Conservation (phyloP, 768 basidiomycete species). For the Podaxis sp. region DNA sequence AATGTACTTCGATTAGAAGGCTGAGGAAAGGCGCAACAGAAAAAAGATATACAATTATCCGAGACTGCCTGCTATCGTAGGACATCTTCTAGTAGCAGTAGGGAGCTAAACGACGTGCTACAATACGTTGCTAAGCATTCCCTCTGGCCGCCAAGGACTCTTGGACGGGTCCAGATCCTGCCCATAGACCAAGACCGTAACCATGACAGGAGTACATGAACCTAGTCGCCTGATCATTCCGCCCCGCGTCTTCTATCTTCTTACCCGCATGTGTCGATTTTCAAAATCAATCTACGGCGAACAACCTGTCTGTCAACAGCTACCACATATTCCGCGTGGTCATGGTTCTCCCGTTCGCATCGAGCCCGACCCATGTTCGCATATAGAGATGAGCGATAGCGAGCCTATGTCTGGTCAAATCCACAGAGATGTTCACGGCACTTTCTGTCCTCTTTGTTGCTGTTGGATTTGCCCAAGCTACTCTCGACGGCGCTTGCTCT, state of each 20-base stretch:
- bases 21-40: too few species aligned
- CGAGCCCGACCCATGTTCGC: background rate
- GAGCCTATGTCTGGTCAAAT: background rate
- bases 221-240: background rate
- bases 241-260: background rate
- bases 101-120: background rate
- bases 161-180: background rate
- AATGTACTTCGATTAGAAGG: too few species aligned
- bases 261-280: background rate
- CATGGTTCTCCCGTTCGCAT: too few species aligned
- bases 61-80: too few species aligned
- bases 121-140: background rate
- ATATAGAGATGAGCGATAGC: background rate
- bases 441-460: background rate
- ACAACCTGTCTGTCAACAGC: background rate
- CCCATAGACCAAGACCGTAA: background rate
- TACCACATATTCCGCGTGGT: background rate
- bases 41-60: too few species aligned
- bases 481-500: constrained; percentile 21
- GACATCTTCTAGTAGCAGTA: too few species aligned
- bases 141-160: background rate
- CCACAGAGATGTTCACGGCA: background rate
- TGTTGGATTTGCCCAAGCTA: constrained; percentile 11
- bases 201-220: background rate
- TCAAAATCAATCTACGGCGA: background rate